Conservation (phyloP, 139 green algal genomes). For the Dunaliella primolecta region DNA sequence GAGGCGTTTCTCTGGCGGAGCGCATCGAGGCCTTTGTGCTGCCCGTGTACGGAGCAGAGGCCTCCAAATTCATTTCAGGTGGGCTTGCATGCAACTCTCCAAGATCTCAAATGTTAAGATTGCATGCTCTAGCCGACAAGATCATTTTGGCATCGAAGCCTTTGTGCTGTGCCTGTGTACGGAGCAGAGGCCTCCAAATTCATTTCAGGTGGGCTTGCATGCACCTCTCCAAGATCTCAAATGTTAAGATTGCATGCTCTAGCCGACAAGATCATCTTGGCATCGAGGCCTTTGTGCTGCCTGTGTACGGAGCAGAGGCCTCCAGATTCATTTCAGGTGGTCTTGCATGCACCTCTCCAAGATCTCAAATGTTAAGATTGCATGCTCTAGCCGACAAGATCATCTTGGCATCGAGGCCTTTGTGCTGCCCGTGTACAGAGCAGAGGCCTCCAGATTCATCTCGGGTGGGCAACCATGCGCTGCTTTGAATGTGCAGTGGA, state of each 20-base stretch:
- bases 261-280: neutral
- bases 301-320: constrained; percentile 26
- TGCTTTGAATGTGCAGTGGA: constrained; percentile 31
- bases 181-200: constrained; percentile 40
- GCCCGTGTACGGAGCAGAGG: constrained; percentile 28
- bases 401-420: constrained; percentile 26
- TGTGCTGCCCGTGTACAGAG: constrained; percentile 33
- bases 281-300: constrained; percentile 38
- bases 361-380: no score
- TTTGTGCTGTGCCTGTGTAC: constrained; percentile 28
- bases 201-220: constrained; percentile 32
- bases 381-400: neutral
- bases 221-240: no score
- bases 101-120: no score
- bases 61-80: constrained; percentile 46
- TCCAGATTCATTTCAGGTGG: constrained; percentile 46
- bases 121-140: neutral
- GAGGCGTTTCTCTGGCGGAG: constrained; percentile 44
- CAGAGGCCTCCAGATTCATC: constrained; percentile 42
- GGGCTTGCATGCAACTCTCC: no score
- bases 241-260: neutral
- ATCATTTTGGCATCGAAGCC: constrained; percentile 24
- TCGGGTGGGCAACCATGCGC: constrained; percentile 27
- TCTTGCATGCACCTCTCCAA: no score
- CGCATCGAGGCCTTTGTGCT: constrained; percentile 40